phyloP scores from a whole-genome alignment of 345 rosid species.

The Iberis pinnata region DNA sequence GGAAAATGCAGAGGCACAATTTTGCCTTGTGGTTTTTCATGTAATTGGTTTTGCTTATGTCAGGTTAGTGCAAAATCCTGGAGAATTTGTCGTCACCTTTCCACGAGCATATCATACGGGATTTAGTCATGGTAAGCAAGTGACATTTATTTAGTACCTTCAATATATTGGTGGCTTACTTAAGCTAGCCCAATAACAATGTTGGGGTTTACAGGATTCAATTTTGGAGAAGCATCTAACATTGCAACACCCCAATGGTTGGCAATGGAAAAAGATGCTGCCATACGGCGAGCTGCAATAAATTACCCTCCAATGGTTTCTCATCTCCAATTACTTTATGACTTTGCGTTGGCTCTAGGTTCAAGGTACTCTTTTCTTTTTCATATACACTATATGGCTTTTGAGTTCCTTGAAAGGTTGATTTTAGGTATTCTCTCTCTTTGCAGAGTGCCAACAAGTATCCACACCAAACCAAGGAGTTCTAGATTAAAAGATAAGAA shows the following conservation, averaged over 20 bases:
- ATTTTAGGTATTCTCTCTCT: slow-evolving; percentile 14
- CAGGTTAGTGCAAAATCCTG: slow-evolving; percentile 92
- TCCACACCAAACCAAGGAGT: slow-evolving; percentile 67
- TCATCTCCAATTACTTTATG: slow-evolving; percentile 96
- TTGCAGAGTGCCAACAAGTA: slow-evolving; percentile 56
- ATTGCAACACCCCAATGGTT: slow-evolving; percentile 98
- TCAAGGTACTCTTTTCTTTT: slow-evolving; percentile 54
- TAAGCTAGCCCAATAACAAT: not conserved
- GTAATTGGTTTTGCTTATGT: slow-evolving; percentile 4
- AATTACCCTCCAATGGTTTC: slow-evolving; percentile 98
- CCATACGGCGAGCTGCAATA: slow-evolving; percentile 92
- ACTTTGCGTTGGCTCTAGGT: slow-evolving; percentile 69
- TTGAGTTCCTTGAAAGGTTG: slow-evolving; percentile 2
- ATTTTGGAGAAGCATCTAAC: slow-evolving; percentile 95
- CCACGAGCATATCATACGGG: slow-evolving; percentile 99
- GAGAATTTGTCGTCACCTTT: slow-evolving; percentile 93
- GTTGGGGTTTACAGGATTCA: slow-evolving; percentile 54
- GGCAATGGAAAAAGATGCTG: slow-evolving; percentile 78
- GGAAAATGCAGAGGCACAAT: not conserved
- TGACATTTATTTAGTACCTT: slow-evolving; percentile 5
- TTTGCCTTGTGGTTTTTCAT: not conserved
- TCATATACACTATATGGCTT: not conserved
- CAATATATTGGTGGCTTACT: slow-evolving; percentile 1
- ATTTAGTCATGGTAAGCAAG: slow-evolving; percentile 81
- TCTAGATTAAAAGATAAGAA: slow-evolving; percentile 86